Base-by-base conservation (phyloP, 345 rosid species). In the Ceriops decandra region DNA sequence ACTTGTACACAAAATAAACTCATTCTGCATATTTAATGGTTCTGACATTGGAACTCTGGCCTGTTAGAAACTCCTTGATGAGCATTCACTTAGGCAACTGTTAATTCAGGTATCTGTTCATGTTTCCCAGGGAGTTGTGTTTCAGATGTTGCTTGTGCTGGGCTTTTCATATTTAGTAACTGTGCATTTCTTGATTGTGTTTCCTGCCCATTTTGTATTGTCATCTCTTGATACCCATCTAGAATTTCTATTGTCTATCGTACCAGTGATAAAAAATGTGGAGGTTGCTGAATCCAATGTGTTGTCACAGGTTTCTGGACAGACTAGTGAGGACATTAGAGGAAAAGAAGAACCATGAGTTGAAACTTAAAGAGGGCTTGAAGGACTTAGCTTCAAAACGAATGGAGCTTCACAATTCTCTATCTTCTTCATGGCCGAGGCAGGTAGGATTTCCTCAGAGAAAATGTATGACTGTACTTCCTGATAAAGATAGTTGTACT, bases 381-480 rank as follows among this genome's bases (percentile, higher is more conserved):
- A 91, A 88, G 82, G 95, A 90, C 56, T 71, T 91, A 66, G 87
- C 83, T 74, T 78, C 85, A 64, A 95, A 75, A 82, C 95, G 89
- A 58, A 86, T 91, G 97, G 93, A 91, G 81, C 95, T 93, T 69
- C 92, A 86, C 72, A 93, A 93, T 81, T 89, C 96, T 52, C 72
- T 89, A 42, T 85, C 86, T 70, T 91, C 98, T 27, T 88, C 82
- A 65, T 91, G 98, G 98, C 98, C 98, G 52, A 93, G 91, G 85
- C 97, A 89, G 82, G 98, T 86, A 49, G 70, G 77, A 71, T 49
- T 31, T 52, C 6, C 16, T 47, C 36, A 32, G 17, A 21, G 13
- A 11, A 42, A 31, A 15, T 33, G 24, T 16, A 46, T 61, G n/a
- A 56, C 35, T 59, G 22, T 54, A 9, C 46, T 63, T 42, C 56